Percentiles rank a stretch among this genome's conserved stretches.
phyloP scores from a whole-genome alignment of 352 stramenopile species.

The Phytophthora vignae region DNA sequence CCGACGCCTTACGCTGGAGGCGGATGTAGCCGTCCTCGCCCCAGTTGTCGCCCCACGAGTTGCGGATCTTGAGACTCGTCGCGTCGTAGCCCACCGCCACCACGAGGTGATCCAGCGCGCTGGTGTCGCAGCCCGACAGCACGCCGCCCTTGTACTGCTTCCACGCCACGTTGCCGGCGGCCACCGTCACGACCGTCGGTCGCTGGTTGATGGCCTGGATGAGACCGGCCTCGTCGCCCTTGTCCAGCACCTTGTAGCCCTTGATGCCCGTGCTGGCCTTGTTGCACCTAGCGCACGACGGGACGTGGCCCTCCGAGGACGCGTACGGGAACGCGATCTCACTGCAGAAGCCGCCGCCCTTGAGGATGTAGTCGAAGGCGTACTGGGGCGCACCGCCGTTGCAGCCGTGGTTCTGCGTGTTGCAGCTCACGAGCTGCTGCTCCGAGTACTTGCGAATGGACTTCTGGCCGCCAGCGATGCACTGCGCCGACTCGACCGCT shows the following conservation, averaged over 20 bases:
- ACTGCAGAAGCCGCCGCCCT: conserved; percentile 66
- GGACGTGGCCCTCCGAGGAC: conserved; percentile 25
- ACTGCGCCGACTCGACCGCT: conserved; percentile 89
- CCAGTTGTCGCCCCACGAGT: conserved; percentile 95
- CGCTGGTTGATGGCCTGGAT: conserved; percentile 87
- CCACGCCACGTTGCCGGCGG: conserved; percentile 92
- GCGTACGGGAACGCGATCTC: conserved; percentile 69
- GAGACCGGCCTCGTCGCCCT: conserved; percentile 69
- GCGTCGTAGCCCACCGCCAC: conserved; percentile 94
- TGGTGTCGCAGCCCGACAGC: conserved; percentile 68
- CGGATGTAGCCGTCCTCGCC: conserved; percentile 94
- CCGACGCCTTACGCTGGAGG: conserved; percentile 71
- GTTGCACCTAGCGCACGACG: conserved; percentile 33
- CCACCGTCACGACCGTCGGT: conserved; percentile 93
- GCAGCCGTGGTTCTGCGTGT: conserved; percentile 84
- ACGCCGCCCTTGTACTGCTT: conserved; percentile 96
- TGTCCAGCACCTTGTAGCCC: conserved; percentile 63
- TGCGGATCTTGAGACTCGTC: conserved; percentile 93
- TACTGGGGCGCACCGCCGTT: conserved; percentile 87
- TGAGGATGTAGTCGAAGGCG: conserved; percentile 90
- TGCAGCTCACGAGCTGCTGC: conserved; percentile 92
- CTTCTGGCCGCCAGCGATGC: conserved; percentile 64
- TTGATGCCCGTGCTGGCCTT: conserved; percentile 28
- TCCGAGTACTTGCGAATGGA: conserved; percentile 84
- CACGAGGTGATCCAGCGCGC: conserved; percentile 95